A percentile compares a stretch with the other conserved stretches of the same genome.
These are phyloP conservation scores for Coccomyxa sp. DNA, from an alignment of 139 green algal genomes.

Conservation along the genomic window DNA sequence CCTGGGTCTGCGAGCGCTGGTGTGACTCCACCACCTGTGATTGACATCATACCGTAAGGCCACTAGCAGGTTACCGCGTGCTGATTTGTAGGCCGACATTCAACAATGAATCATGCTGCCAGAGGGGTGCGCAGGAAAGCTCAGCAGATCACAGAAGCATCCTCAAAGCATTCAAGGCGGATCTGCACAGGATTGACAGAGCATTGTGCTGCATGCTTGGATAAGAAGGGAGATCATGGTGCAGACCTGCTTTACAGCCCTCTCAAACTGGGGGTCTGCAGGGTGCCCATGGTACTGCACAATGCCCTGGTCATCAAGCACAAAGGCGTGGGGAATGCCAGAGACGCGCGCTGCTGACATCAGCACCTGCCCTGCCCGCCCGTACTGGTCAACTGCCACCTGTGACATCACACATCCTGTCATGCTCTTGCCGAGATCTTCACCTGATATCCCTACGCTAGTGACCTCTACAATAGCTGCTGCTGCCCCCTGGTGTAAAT, in stretches of 20 bases:
- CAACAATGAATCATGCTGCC: neutral
- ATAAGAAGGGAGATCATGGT: neutral
- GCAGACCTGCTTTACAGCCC: neutral
- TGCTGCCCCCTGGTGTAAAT: too few relatives aligned
- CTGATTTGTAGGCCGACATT: neutral
- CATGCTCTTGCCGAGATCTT: neutral
- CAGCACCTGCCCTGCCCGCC: conserved; percentile 16
- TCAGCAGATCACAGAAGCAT: neutral
- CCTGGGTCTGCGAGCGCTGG: neutral
- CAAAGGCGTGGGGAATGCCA: conserved; percentile 38
- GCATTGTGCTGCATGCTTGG: neutral
- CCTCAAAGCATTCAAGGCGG: neutral
- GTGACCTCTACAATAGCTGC: neutral
- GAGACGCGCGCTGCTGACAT: conserved; percentile 20
- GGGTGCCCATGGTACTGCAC: conserved; percentile 33
- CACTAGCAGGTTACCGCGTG: neutral
- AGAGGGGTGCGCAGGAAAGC: neutral
- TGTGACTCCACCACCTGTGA: neutral
- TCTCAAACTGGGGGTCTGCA: conserved; percentile 25
- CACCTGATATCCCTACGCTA: neutral
- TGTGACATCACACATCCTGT: neutral
- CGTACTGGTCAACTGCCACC: neutral
- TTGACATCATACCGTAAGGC: too few relatives aligned
- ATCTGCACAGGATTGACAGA: neutral
- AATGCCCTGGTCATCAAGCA: conserved; percentile 19